phyloP scores from a whole-genome alignment of 139 green algal species.

The Pseudopediastrum boryanum region DNA sequence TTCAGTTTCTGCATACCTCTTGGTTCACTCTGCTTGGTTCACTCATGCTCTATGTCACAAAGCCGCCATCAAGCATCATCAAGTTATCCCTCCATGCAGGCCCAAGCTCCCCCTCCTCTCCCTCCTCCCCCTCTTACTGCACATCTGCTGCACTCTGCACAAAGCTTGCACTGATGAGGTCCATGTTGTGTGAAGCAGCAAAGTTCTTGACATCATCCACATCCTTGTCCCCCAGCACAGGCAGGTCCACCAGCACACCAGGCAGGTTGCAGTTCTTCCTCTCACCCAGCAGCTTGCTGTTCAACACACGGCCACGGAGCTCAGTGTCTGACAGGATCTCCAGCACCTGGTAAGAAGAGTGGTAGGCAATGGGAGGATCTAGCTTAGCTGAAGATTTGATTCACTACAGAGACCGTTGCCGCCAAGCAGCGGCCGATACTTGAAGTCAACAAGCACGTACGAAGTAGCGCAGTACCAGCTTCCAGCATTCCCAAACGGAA shows the following conservation, averaged over 20 bases:
- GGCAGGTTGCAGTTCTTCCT: constrained; percentile 89
- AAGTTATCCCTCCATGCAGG: too few species aligned
- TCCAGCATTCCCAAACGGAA: too few species aligned
- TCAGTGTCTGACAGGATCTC: constrained; percentile 52
- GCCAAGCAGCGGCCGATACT: too few species aligned
- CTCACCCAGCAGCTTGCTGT: constrained; percentile 62
- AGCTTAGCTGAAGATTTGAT: too few species aligned
- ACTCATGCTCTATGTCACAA: too few species aligned
- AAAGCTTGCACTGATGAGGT: constrained; percentile 64
- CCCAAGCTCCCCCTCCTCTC: too few species aligned
- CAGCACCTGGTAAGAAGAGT: constrained; percentile 13
- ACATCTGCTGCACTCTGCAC: constrained; percentile 63
- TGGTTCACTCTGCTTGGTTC: too few species aligned
- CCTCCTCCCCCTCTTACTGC: constrained; percentile 44
- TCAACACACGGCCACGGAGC: constrained; percentile 52
- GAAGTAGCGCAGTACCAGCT: too few species aligned
- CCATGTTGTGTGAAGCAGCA: constrained; percentile 58
- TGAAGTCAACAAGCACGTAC: too few species aligned
- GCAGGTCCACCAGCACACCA: constrained; percentile 81
- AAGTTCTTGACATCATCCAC: constrained; percentile 68
- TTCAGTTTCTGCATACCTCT: too few species aligned
- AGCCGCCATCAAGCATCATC: too few species aligned
- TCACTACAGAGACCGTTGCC: too few species aligned
- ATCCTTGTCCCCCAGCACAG: constrained; percentile 70
- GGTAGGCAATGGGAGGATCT: not conserved